Percentiles rank a stretch among this genome's conserved stretches.
Conservation (phyloP, 768 basidiomycete species). For the Galerina sulciceps region DNA sequence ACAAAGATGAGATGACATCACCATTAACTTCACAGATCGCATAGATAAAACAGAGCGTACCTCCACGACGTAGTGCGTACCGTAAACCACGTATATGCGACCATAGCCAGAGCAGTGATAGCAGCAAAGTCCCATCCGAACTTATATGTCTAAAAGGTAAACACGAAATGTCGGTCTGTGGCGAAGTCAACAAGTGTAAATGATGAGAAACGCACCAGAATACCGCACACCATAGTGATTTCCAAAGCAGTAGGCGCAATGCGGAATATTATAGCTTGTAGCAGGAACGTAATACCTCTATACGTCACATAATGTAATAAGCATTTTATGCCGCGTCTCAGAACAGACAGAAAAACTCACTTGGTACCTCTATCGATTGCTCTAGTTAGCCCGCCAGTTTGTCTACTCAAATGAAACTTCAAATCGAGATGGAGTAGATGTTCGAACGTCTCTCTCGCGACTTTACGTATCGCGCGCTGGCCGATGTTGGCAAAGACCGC, state of each 20-base stretch:
- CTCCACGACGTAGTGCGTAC: constrained; percentile 96
- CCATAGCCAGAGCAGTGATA: constrained; percentile 83
- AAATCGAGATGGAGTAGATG: constrained; percentile 91
- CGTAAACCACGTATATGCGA: constrained; percentile 96
- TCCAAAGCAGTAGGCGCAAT: constrained; percentile 96
- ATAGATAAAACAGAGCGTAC: constrained; percentile 40
- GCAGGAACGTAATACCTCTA: constrained; percentile 95
- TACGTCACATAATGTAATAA: background rate
- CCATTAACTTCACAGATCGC: background rate
- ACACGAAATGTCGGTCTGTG: background rate
- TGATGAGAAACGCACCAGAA: constrained; percentile 62
- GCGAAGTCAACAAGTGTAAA: constrained; percentile 1
- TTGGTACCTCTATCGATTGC: constrained; percentile 99
- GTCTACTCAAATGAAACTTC: constrained; percentile 89
- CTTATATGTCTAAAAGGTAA: constrained; percentile 77
- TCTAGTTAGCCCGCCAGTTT: constrained; percentile 94
- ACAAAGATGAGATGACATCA: background rate
- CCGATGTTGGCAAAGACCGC: constrained; percentile 97
- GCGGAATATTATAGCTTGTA: constrained; percentile 92
- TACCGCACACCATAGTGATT: constrained; percentile 96
- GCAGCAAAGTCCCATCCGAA: constrained; percentile 98
- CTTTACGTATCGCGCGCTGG: constrained; percentile 91
- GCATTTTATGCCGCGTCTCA: background rate
- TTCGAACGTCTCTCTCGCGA: constrained; percentile 94
- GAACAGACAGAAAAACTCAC: constrained; percentile 45